phyloP scores from a whole-genome alignment of 192 early-diverging fungal species.

The Mortierella antarctica region DNA sequence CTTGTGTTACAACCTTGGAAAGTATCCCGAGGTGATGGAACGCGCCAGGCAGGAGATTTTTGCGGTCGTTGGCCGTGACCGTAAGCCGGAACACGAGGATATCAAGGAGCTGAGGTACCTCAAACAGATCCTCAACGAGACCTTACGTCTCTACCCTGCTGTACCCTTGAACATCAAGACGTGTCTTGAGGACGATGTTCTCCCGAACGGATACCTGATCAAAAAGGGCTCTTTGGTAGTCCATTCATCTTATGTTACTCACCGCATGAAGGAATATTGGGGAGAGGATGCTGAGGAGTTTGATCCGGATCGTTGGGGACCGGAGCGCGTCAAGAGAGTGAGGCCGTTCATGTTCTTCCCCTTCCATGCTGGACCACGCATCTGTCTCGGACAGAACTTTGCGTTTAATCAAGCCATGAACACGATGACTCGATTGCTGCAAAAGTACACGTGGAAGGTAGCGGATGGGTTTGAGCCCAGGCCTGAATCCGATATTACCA shows the following conservation, averaged over 20 bases:
- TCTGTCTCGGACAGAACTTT: conserved; percentile 52
- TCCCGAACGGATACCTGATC: conserved; percentile 50
- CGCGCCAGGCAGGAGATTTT: conserved; percentile 57
- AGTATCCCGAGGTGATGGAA: conserved; percentile 47
- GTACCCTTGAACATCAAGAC: conserved; percentile 54
- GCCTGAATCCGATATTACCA: conserved; percentile 41
- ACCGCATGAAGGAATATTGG: conserved; percentile 57
- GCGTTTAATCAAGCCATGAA: conserved; percentile 54
- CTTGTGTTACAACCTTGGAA: conserved; percentile 52
- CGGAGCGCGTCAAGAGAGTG: conserved; percentile 40
- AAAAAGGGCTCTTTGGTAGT: conserved; percentile 54
- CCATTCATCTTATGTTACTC: conserved; percentile 49
- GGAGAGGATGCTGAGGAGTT: conserved; percentile 58
- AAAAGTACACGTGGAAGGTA: conserved; percentile 35
- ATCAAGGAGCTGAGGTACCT: conserved; percentile 62
- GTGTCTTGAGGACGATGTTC: conserved; percentile 40
- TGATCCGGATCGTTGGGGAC: conserved; percentile 62
- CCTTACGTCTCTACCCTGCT: conserved; percentile 61
- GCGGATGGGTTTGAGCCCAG: conserved; percentile 38
- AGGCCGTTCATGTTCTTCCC: conserved; percentile 59
- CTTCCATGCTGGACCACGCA: conserved; percentile 57
- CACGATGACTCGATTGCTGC: conserved; percentile 36
- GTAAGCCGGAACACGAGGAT: conserved; percentile 58
- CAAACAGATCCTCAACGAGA: conserved; percentile 68
- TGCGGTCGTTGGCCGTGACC: conserved; percentile 26